Evolutionary conservation across 2,329 filamentous ascomycete genomes (phyloP), one percentile per base, ranked within the genome.

Genomic region (Elsinoe perseae): DNA sequence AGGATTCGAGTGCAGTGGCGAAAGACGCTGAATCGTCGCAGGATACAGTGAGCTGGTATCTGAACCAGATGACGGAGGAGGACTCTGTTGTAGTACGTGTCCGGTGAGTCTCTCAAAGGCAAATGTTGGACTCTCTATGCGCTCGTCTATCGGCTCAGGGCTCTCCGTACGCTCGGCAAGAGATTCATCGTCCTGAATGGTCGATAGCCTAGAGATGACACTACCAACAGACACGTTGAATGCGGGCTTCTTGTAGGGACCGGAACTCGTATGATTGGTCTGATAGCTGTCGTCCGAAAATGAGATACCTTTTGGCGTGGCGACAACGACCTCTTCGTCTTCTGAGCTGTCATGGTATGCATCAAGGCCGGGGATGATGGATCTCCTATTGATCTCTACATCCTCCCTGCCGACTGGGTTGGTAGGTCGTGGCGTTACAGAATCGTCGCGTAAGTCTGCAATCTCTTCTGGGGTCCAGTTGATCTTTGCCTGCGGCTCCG

Each of bases 151-250:
- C 2, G 25, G 40, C 3, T 16, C 10, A n/a, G 48, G 44, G 16
- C 44, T 50, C 14, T 14, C 25, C 14, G 44, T 27, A 10, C 44
- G 44, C 30, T 52, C 48, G 5, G 48, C 38, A 4, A 56, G 23
- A n/a, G 53, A 56, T 20, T 56, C 53, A 12, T 56, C 27, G 27
- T 56, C 53, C 20, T 56, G 20, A 7, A 56, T 56, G 2, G 53
- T 56, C 12, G 36, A 44, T 14, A 56, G 28, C 9, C 53, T n/a
- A n/a, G 53, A 56, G 40, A 48, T 44, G 40, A 56, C 23, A 9
- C 40, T 46, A 8, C 40, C 40, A 9, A 56, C 38, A n/a, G 53
- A 56, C 4, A 46, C 23, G 36, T 56, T 56, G 53, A 56, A 44
- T 2, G 40, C 40, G 18, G 53, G 53, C 20, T 44, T 44, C 27